phyloP scores from a whole-genome alignment of 352 stramenopile genomes.

The Phytopythium chamaehyphon region DNA sequence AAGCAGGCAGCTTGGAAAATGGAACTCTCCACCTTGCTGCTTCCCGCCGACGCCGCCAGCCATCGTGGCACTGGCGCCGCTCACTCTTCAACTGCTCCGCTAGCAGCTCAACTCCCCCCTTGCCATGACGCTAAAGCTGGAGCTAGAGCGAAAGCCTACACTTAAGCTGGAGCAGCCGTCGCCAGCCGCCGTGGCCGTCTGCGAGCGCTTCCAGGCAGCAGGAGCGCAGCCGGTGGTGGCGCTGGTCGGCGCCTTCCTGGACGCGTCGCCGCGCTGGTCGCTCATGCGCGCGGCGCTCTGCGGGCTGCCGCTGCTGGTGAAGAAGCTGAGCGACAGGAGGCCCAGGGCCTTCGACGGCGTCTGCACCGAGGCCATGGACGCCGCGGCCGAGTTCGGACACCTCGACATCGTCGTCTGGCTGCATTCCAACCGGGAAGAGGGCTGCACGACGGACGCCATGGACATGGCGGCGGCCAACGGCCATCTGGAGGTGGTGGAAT shows the following conservation, averaged over 20 bases:
- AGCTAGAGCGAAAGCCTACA: too few species aligned
- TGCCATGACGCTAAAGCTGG: too few species aligned
- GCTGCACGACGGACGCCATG: conserved; percentile 67
- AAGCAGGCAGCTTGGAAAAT: too few species aligned
- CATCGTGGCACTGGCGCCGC: too few species aligned
- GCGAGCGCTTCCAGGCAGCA: conserved; percentile 31
- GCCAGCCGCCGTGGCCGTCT: conserved; percentile 44
- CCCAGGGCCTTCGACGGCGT: conserved; percentile 40
- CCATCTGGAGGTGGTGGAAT: conserved; percentile 49
- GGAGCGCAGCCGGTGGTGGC: conserved; percentile 44
- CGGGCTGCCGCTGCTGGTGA: conserved; percentile 45
- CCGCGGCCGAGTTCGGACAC: conserved; percentile 59
- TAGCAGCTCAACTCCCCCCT: too few species aligned
- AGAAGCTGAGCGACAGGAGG: conserved; percentile 33
- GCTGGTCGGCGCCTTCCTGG: conserved; percentile 48
- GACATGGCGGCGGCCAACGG: conserved; percentile 58
- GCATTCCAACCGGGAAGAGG: conserved; percentile 35
- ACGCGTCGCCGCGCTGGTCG: conserved; percentile 44
- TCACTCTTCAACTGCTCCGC: too few species aligned
- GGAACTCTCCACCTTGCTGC: too few species aligned
- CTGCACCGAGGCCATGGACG: conserved; percentile 57
- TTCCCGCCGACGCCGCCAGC: too few species aligned
- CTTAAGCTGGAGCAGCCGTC: conserved; percentile 21
- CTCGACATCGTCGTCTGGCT: conserved; percentile 55
- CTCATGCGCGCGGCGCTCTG: conserved; percentile 46